Conservation (phyloP, 495 filamentous ascomycete genomes). For the Penicillium silybi region DNA sequence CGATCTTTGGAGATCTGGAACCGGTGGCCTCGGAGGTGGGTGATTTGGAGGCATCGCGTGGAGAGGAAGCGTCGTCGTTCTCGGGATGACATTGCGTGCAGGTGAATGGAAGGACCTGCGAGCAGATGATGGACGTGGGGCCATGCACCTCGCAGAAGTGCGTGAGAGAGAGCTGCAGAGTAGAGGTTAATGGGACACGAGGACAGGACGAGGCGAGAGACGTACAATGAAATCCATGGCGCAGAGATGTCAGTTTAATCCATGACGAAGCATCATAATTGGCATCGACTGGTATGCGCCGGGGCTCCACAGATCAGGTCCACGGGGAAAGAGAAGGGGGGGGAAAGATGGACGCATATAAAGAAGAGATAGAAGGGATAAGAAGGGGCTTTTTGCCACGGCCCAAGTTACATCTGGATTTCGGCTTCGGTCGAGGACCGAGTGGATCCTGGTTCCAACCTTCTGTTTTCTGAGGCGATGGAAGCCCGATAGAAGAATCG, state of each 20-base stretch:
- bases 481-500: constrained; percentile 24
- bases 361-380: constrained; percentile 6
- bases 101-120: constrained; percentile 75
- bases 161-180: constrained; percentile 76
- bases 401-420: constrained; percentile 8
- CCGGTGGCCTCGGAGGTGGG: constrained; percentile 1
- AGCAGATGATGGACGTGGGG: constrained; percentile 92
- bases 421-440: constrained; percentile 12
- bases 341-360: not conserved
- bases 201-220: constrained; percentile 1
- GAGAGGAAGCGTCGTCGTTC: constrained; percentile 28
- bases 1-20: constrained; percentile 35
- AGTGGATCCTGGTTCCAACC: constrained; percentile 11
- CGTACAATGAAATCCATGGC: constrained; percentile 50
- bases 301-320: constrained; percentile 23
- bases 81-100: constrained; percentile 67
- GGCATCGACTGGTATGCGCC: constrained; percentile 16
- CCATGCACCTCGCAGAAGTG: constrained; percentile 97
- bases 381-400: constrained; percentile 20
- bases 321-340: constrained; percentile 8
- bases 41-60: constrained; percentile 21
- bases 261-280: constrained; percentile 37
- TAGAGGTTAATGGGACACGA: not conserved
- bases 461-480: constrained; percentile 17
- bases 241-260: constrained; percentile 25